Evolutionary conservation across 2,329 filamentous ascomycete genomes (phyloP).

Genomic region (Beauveria sp.): DNA sequence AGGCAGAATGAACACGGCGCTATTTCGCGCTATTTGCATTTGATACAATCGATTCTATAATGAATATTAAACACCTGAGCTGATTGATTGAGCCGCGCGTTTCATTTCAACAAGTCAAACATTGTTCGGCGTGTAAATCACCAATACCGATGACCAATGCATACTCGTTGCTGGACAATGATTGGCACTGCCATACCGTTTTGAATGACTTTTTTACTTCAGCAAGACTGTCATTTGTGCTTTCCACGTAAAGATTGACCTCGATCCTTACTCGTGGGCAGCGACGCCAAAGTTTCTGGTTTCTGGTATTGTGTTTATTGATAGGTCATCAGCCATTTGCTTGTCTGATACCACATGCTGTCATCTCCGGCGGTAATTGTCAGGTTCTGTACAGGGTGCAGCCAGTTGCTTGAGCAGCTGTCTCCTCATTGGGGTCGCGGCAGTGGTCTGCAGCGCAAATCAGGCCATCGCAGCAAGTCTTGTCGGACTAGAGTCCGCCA

Average conservation of each 20-base stretch:
- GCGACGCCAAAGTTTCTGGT: no score
- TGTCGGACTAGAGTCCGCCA: background rate
- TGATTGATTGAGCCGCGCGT: background rate
- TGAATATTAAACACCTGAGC: background rate
- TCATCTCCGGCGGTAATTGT: background rate
- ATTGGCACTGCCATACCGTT: background rate
- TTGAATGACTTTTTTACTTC: background rate
- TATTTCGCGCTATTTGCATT: background rate
- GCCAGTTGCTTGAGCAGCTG: background rate
- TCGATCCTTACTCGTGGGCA: background rate
- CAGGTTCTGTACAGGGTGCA: background rate
- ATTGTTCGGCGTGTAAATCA: background rate
- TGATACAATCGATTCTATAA: no score
- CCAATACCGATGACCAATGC: background rate
- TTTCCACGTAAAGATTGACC: background rate
- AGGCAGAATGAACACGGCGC: background rate
- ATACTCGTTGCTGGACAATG: background rate
- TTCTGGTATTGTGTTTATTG: no score
- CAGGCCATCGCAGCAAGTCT: background rate
- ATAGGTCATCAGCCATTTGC: no score
- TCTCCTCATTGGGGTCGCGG: background rate
- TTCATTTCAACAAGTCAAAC: no score
- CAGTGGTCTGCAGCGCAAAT: conserved; percentile 2
- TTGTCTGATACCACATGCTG: background rate
- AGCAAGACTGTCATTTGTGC: background rate